Evolutionary conservation across 2,329 filamentous ascomycete genomes (phyloP).

Genomic region (Aspergillus candidus): DNA sequence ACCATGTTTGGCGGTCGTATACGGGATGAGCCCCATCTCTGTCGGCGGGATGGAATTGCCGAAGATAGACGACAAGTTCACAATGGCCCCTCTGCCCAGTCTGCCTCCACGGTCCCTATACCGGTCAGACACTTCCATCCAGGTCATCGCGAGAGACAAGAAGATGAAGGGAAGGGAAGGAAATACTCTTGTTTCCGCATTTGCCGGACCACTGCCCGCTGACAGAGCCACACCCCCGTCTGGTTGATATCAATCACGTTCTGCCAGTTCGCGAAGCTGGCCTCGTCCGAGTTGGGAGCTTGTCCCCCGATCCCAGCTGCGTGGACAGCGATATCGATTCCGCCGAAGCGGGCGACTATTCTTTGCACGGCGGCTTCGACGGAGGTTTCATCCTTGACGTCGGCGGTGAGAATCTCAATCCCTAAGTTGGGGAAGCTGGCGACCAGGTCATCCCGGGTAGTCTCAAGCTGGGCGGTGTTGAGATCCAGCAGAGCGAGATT

Average conservation of each 20-base stretch:
- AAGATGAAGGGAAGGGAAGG: not conserved
- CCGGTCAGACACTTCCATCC: not conserved
- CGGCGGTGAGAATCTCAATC: conserved; percentile 38
- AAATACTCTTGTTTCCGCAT: conserved; percentile 21
- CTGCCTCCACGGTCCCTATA: conserved; percentile 11
- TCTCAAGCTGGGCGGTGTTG: conserved; percentile 34
- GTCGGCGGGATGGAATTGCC: conserved; percentile 14
- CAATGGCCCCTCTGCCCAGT: conserved; percentile 19
- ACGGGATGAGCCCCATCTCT: conserved; percentile 12
- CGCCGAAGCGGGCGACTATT: conserved; percentile 43
- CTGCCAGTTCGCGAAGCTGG: conserved; percentile 45
- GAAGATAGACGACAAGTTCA: conserved; percentile 22
- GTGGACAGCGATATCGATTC: conserved; percentile 53
- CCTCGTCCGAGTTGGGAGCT: conserved; percentile 41
- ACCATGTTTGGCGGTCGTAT: conserved; percentile 23
- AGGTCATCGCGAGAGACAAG: not conserved
- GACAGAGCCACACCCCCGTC: conserved; percentile 53
- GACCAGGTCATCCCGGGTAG: conserved; percentile 24
- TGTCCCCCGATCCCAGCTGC: conserved; percentile 48
- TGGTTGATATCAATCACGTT: conserved; percentile 50
- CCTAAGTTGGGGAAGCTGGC: conserved; percentile 36
- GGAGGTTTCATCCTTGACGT: conserved; percentile 42
- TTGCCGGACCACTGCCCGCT: conserved; percentile 43
- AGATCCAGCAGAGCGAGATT: conserved; percentile 48
- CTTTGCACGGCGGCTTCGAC: conserved; percentile 42